A percentile compares a stretch with the other conserved stretches of the same genome.
These are phyloP conservation scores for Collybiopsis luxurians DNA, from an alignment of 768 basidiomycete species.

Conservation along the genomic window DNA sequence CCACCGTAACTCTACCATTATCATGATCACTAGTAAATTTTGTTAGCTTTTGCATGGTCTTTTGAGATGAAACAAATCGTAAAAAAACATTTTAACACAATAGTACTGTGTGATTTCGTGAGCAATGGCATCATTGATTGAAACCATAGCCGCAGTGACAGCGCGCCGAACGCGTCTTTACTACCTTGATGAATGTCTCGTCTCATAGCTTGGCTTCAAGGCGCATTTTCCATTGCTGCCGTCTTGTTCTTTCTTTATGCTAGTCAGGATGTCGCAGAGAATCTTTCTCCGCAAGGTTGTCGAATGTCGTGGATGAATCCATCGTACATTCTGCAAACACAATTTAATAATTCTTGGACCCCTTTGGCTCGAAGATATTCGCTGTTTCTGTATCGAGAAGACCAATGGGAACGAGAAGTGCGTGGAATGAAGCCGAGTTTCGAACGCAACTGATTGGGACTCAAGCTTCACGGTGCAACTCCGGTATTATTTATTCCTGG, in stretches of 20 bases:
- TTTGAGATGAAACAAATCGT: conserved; percentile 6
- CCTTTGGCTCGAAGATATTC: conserved; percentile 73
- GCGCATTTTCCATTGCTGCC: conserved; percentile 31
- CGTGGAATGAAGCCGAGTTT: conserved; percentile 13
- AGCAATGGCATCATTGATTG: too few species aligned
- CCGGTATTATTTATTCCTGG: conserved; percentile 98
- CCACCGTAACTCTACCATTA: not conserved
- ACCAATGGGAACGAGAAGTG: conserved; percentile 77
- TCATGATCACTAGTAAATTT: conserved; percentile 1
- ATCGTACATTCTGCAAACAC: conserved; percentile 72
- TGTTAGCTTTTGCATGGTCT: conserved; percentile 6
- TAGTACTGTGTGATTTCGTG: not conserved
- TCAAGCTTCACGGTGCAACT: conserved; percentile 31
- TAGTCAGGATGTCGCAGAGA: conserved; percentile 38
- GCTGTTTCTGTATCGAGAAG: conserved; percentile 90
- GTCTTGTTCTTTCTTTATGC: conserved; percentile 41
- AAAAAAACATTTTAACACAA: not conserved
- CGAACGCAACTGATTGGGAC: conserved; percentile 14
- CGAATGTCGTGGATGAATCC: conserved; percentile 97
- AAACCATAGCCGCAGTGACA: not conserved
- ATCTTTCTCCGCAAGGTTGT: conserved; percentile 86
- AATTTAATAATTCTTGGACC: conserved; percentile 68
- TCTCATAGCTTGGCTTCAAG: conserved; percentile 27
- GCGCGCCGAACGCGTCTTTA: not conserved
- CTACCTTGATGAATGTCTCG: not conserved